Percentiles rank a stretch among this genome's conserved stretches.
phyloP scores from a whole-genome alignment of 192 early-diverging fungal genomes.

The Obelidium mucronatum region DNA sequence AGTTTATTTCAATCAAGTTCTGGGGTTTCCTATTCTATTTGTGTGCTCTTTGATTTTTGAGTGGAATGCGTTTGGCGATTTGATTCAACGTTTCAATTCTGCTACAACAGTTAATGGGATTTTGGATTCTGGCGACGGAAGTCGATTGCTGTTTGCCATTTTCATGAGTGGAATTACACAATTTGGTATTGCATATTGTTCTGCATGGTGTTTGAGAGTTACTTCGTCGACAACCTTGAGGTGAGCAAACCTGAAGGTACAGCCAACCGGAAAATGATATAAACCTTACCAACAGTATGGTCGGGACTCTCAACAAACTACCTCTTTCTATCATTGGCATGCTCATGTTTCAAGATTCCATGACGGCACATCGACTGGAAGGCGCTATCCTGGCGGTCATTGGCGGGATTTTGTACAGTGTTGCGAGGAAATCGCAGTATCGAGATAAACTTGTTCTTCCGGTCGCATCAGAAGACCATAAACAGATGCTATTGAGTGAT shows the following conservation, averaged over 20 bases:
- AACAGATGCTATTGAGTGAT: too few relatives aligned
- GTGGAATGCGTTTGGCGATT: constrained; percentile 12
- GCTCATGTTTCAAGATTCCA: constrained; percentile 87
- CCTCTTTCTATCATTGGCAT: constrained; percentile 95
- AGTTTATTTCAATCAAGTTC: constrained; percentile 95
- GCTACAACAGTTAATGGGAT: too few relatives aligned
- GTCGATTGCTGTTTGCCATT: constrained; percentile 57
- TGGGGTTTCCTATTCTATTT: constrained; percentile 77
- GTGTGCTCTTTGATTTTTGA: constrained; percentile 51
- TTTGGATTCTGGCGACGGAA: constrained; percentile 39
- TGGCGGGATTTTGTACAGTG: constrained; percentile 8
- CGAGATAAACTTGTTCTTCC: too few relatives aligned
- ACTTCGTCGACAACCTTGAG: constrained; percentile 64
- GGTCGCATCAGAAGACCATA: too few relatives aligned
- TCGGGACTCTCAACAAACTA: constrained; percentile 96
- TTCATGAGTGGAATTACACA: constrained; percentile 81
- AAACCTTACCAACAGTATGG: constrained; percentile 69
- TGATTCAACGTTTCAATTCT: constrained; percentile 38
- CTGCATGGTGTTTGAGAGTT: constrained; percentile 83
- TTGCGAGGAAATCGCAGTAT: constrained; percentile 8
- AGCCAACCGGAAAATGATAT: constrained; percentile 1
- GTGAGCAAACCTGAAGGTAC: constrained; percentile 28
- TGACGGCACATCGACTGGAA: constrained; percentile 79
- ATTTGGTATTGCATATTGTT: constrained; percentile 89
- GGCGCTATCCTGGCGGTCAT: constrained; percentile 76